Conservation (phyloP, 805 yeast genomes). For the Candida odintsovae region DNA sequence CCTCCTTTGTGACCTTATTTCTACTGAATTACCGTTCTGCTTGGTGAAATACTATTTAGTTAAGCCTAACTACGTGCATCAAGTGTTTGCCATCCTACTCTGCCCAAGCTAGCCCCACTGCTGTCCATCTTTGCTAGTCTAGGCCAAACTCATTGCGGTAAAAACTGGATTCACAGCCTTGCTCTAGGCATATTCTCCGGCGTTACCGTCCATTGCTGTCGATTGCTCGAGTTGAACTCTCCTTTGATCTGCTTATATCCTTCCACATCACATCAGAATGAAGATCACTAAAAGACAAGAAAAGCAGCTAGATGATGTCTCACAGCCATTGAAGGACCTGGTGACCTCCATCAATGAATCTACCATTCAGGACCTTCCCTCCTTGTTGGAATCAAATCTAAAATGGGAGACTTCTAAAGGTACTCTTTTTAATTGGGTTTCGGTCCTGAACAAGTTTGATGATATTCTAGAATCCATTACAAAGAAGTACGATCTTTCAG, state of each 20-base stretch:
- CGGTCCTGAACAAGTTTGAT: slow-evolving; percentile 72
- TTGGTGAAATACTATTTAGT: neutral
- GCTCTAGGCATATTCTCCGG: too few species aligned
- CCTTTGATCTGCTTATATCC: neutral
- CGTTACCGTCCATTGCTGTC: too few species aligned
- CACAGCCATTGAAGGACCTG: slow-evolving; percentile 30
- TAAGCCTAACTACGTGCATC: neutral
- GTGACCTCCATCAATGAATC: slow-evolving; percentile 35
- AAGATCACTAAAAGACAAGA: slow-evolving; percentile 24
- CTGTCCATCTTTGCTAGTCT: neutral
- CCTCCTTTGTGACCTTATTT: too few species aligned
- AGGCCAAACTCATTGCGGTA: neutral
- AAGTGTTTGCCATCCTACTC: neutral
- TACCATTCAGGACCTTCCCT: slow-evolving; percentile 34
- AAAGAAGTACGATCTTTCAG: slow-evolving; percentile 44
- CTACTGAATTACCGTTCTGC: neutral
- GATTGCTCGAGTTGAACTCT: neutral
- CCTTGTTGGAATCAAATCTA: slow-evolving; percentile 30
- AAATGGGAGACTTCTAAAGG: slow-evolving; percentile 62
- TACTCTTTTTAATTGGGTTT: slow-evolving; percentile 71
- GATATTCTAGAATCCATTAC: slow-evolving; percentile 50
- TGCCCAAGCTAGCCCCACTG: neutral
- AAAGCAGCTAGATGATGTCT: slow-evolving; percentile 15
- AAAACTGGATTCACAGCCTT: too few species aligned
- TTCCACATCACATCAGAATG: too few species aligned